Base-by-base conservation (phyloP, 805 yeast genomes). In the Wickerhamomyces bovis region DNA sequence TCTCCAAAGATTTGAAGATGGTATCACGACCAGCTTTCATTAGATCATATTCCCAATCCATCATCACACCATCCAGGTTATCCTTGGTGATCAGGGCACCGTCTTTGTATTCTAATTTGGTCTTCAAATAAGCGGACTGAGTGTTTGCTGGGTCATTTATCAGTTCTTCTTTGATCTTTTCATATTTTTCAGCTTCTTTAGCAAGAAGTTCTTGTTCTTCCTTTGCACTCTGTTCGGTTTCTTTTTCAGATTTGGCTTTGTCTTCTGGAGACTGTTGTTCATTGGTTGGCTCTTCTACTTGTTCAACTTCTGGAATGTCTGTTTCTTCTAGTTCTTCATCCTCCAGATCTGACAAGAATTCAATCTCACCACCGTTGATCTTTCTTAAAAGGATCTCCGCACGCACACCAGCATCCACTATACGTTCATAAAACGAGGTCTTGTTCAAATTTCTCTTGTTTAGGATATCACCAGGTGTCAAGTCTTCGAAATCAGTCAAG, bases 51-150 rank as follows among this genome's bases (percentile, higher is more conserved):
- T 90, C 98, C 98, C 98, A 90, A 55, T 84, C 85, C 98, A 90
- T 90, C 98, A 90, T 90, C 3, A 90, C 97, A 16, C 97, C 98
- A 58, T 90, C 97, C 41, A 76, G 72, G 44, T 83, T 70, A 21
- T 79, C 83, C 49, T 78, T 73, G 1, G 97, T 92, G 22, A 88
- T 69, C 22, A 90, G 70, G 0, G 94, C 82, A 44, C 73, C 76
- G 49, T 82, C 83, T 38, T 70, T 74, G 61, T 87, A 90, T 54
- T 79, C 81, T 22, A 90, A 68, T 57, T 82, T 73, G 4, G 90
- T 77, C 12, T 74, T 66, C 39, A 90, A 70, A 57, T 82, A 90
- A 0, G 85, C 74, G 3, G 70, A 62, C 50, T 85, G 89, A 49
- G 80, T 73, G 43, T 74, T 77, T 1, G 92, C 83, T 2, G 89